These are phyloP conservation scores for Fragaria vesca DNA, from an alignment of 306 rosid species.

Conservation along the genomic window DNA sequence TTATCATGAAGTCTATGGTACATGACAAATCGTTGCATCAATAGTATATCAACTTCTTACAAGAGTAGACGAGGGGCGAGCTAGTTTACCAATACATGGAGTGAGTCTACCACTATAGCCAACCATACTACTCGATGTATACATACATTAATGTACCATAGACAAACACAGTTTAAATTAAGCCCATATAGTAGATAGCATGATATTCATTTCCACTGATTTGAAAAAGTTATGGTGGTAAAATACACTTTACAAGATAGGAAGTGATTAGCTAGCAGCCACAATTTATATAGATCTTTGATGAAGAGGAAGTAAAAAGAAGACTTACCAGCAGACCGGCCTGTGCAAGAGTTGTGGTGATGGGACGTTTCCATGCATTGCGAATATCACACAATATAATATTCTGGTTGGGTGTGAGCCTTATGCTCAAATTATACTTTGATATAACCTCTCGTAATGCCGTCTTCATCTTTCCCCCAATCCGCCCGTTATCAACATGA, in stretches of 20 bases:
- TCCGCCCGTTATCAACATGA: constrained; percentile 88
- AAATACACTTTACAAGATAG: neutral
- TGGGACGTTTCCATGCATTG: constrained; percentile 85
- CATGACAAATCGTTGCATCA: neutral
- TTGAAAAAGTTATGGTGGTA: neutral
- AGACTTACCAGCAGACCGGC: constrained; percentile 90
- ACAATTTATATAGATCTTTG: constrained; percentile 7
- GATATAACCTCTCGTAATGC: constrained; percentile 84
- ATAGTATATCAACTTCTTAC: neutral
- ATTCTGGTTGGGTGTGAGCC: constrained; percentile 94
- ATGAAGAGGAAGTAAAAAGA: constrained; percentile 21
- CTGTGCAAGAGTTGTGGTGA: constrained; percentile 81
- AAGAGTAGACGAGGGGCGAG: neutral
- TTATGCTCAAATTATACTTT: constrained; percentile 72
- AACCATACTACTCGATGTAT: neutral
- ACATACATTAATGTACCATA: neutral
- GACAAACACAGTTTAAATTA: neutral
- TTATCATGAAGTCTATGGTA: neutral
- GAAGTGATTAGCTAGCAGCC: neutral
- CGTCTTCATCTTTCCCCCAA: constrained; percentile 82
- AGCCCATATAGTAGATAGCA: neutral
- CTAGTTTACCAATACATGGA: neutral
- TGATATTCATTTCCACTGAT: neutral
- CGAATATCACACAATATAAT: constrained; percentile 84
- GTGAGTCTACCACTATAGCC: neutral